Percentiles rank a stretch among this genome's conserved stretches.
Conservation (phyloP, 208 protist species). For the Endotrypanum monterogeii region DNA sequence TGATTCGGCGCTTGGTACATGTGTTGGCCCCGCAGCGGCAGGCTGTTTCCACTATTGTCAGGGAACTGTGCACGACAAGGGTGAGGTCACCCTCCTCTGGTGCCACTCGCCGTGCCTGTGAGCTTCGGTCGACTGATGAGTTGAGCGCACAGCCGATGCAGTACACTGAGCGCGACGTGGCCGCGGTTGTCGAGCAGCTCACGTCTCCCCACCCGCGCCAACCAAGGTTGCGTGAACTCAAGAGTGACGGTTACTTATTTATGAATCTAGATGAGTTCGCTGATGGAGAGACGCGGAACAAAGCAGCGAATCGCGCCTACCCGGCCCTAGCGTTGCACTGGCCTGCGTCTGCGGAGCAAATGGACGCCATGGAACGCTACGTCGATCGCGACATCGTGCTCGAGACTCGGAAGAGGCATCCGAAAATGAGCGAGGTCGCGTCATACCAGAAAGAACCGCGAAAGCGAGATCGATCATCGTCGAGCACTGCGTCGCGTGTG, state of each 20-base stretch:
- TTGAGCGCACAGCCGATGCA: background rate
- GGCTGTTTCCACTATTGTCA: conserved; percentile 7
- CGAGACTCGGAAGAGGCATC: conserved; percentile 33
- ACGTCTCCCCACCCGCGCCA: conserved; percentile 19
- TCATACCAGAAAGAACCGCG: background rate
- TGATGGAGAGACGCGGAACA: conserved; percentile 43
- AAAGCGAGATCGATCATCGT: conserved; percentile 21
- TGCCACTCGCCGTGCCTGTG: background rate
- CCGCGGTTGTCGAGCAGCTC: conserved; percentile 18
- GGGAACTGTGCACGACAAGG: conserved; percentile 11
- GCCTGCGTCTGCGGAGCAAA: conserved; percentile 18
- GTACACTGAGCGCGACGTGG: conserved; percentile 27
- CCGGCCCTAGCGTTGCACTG: conserved; percentile 35
- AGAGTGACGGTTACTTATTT: conserved; percentile 47
- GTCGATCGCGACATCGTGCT: conserved; percentile 38
- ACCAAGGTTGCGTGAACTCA: conserved; percentile 38
- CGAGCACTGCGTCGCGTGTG: conserved; percentile 1
- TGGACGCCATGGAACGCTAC: conserved; percentile 42
- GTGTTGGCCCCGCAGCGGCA: conserved; percentile 20
- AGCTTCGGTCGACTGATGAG: background rate
- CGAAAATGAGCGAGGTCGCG: conserved; percentile 9
- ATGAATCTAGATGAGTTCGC: conserved; percentile 53
- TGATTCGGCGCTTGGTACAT: conserved; percentile 26
- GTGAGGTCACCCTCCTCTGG: background rate
- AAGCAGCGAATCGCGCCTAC: conserved; percentile 59